These are phyloP conservation scores for Haplographium delicatum DNA, from an alignment of 495 filamentous ascomycete species.

Conservation along the genomic window DNA sequence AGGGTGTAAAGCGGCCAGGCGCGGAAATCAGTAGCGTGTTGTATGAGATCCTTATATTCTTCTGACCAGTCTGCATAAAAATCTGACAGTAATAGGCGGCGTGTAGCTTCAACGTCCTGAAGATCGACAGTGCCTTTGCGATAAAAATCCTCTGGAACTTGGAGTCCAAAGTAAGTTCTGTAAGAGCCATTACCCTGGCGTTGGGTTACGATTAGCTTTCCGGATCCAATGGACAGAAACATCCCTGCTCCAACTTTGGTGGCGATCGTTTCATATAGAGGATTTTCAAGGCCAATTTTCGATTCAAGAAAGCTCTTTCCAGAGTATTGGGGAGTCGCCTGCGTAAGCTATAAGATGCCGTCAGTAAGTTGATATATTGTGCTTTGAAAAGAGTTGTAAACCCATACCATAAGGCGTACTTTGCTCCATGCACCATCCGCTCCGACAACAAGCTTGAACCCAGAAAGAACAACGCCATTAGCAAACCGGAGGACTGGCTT, in stretches of 20 bases:
- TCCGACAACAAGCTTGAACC: constrained; percentile 29
- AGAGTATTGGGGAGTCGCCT: constrained; percentile 27
- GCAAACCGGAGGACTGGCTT: constrained; percentile 24
- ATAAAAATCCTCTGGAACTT: constrained; percentile 20
- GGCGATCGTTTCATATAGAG: constrained; percentile 20
- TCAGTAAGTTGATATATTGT: constrained; percentile 11
- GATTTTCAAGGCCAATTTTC: constrained; percentile 21
- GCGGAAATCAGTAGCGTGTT: constrained; percentile 25
- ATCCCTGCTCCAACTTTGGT: constrained; percentile 20
- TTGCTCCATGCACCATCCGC: constrained; percentile 34
- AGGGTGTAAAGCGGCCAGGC: constrained; percentile 29
- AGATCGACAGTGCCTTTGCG: constrained; percentile 14
- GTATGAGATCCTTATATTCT: constrained; percentile 25
- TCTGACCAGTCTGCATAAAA: constrained; percentile 27
- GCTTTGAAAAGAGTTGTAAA: constrained; percentile 9
- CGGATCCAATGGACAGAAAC: constrained; percentile 16
- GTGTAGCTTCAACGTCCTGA: constrained; percentile 13
- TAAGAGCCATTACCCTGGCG: constrained; percentile 29
- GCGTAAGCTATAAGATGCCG: constrained; percentile 23
- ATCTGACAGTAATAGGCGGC: constrained; percentile 21
- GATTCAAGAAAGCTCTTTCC: constrained; percentile 29
- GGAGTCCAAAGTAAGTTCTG: constrained; percentile 27
- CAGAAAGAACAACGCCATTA: constrained; percentile 23
- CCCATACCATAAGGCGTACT: constrained; percentile 22
- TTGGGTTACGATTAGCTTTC: constrained; percentile 23